Conservation (phyloP, 495 filamentous ascomycete genomes). For the Hypoxylon cercidicola region DNA sequence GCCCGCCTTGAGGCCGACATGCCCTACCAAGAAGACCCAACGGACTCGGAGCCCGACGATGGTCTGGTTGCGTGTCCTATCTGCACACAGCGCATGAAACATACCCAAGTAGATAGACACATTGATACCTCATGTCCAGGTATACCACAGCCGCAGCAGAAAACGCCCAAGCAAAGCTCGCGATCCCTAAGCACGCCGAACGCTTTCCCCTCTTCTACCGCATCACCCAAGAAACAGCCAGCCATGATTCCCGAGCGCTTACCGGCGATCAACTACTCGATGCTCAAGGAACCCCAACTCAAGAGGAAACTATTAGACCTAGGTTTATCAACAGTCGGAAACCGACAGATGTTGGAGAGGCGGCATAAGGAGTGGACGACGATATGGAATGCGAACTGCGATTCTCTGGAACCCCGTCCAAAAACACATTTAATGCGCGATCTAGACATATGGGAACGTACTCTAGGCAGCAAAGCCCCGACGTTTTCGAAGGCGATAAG, state of each 20-base stretch:
- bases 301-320: conserved; percentile 83
- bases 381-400: conserved; percentile 96
- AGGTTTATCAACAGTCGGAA: conserved; percentile 79
- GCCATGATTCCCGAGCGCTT: conserved; percentile 62
- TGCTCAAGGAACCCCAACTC: conserved; percentile 79
- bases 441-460: conserved; percentile 84
- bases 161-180: conserved; percentile 32
- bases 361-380: conserved; percentile 95
- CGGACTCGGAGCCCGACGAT: conserved; percentile 64
- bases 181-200: conserved; percentile 40
- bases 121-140: conserved; percentile 70
- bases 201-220: conserved; percentile 21
- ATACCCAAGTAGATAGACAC: conserved; percentile 76
- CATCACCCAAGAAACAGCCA: conserved; percentile 22
- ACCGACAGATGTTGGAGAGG: conserved; percentile 72
- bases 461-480: conserved; percentile 65
- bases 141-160: conserved; percentile 47
- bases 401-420: conserved; percentile 75
- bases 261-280: conserved; percentile 79
- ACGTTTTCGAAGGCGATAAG: conserved; percentile 42
- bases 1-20: conserved; percentile 49
- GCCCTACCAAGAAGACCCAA: conserved; percentile 44
- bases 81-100: conserved; percentile 80
- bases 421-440: conserved; percentile 79
- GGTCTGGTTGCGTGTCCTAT: conserved; percentile 85